These are phyloP conservation scores for Pseudocercospora vitis DNA, from an alignment of 2,329 filamentous ascomycete species.

Conservation along the genomic window DNA sequence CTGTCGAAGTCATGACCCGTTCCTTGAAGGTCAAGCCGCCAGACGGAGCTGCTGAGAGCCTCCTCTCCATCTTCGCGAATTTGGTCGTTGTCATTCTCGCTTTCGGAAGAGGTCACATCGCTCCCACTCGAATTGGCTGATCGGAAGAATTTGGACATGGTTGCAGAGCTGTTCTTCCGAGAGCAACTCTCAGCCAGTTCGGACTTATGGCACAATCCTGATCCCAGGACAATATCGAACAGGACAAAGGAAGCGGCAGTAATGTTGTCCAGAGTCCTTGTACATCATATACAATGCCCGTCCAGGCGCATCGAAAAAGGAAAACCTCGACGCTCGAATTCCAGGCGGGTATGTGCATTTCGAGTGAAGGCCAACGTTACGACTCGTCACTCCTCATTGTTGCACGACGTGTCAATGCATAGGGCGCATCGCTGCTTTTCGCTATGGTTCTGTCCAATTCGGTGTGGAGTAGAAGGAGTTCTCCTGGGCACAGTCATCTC, in stretches of 20 bases:
- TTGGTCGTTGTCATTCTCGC: slow-evolving; percentile 14
- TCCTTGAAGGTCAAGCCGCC: slow-evolving; percentile 9
- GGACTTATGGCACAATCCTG: no score
- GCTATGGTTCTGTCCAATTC: background rate
- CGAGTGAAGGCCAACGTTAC: background rate
- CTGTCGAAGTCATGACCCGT: background rate
- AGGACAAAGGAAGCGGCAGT: no score
- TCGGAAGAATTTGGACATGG: slow-evolving; percentile 20
- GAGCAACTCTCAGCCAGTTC: no score
- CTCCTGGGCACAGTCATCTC: slow-evolving; percentile 2
- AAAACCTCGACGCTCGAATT: background rate
- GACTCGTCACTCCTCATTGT: background rate
- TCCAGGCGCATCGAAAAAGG: background rate
- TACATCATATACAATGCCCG: no score
- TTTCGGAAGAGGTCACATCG: slow-evolving; percentile 19
- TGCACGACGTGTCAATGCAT: background rate
- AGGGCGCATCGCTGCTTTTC: background rate
- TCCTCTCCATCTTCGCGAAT: slow-evolving; percentile 10
- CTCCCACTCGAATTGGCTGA: slow-evolving; percentile 22
- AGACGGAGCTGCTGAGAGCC: slow-evolving; percentile 13
- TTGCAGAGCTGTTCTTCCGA: no score
- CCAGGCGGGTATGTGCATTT: background rate
- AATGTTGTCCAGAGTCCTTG: no score
- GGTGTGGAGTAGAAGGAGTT: background rate
- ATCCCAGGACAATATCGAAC: no score